Conservation (phyloP, 371 early-diverging fungal species). For the Basidiobolus meristosporus region DNA sequence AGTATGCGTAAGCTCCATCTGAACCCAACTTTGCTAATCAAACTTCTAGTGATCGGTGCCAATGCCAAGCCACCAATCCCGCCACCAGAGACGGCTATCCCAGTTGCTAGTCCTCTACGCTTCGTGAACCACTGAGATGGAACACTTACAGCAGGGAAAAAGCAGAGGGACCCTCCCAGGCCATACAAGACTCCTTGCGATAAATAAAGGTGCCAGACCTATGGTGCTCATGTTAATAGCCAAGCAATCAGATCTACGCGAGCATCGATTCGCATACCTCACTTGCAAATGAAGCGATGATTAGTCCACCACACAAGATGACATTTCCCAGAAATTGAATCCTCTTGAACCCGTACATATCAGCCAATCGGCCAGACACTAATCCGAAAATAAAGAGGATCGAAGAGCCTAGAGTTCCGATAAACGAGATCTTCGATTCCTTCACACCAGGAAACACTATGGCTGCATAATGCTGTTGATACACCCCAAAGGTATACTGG, state of each 20-base stretch:
- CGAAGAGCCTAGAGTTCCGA: constrained; percentile 19
- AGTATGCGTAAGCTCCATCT: constrained; percentile 38
- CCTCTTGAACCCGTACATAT: constrained; percentile 14
- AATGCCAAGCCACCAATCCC: constrained; percentile 62
- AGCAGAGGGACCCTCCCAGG: constrained; percentile 23
- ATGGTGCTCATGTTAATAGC: constrained; percentile 3
- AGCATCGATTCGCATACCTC: constrained; percentile 3
- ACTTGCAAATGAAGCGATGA: constrained; percentile 16
- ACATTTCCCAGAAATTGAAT: constrained; percentile 16
- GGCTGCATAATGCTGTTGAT: constrained; percentile 11
- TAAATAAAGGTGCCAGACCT: constrained; percentile 27
- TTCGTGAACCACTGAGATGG: constrained; percentile 59
- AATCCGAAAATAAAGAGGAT: constrained; percentile 19
- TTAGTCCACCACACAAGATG: constrained; percentile 20
- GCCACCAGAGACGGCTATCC: constrained; percentile 51
- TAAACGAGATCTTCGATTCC: constrained; percentile 19
- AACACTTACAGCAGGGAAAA: constrained; percentile 31
- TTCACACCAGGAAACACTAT: constrained; percentile 7
- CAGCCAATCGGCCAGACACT: constrained; percentile 14
- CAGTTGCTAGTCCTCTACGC: constrained; percentile 49
- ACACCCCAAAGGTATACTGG: constrained; percentile 20
- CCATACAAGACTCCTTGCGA: constrained; percentile 27
- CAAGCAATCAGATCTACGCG: background rate
- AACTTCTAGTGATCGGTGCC: constrained; percentile 32
- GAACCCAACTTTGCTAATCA: constrained; percentile 30